These are phyloP conservation scores for Punica granatum DNA, from an alignment of 345 rosid genomes.

Conservation along the genomic window DNA sequence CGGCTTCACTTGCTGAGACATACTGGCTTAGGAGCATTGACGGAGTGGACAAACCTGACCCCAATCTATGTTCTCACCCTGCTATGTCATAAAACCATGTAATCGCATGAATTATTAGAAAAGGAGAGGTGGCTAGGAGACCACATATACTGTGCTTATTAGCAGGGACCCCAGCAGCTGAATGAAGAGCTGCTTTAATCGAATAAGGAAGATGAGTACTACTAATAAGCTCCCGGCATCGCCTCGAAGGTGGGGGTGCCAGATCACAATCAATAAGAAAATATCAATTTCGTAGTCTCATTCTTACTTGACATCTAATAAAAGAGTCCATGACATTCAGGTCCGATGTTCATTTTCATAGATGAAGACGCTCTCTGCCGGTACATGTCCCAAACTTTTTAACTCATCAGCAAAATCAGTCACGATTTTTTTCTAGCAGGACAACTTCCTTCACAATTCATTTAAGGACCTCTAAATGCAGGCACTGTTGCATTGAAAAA, in stretches of 20 bases:
- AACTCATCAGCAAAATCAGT: no score
- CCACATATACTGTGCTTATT: not conserved
- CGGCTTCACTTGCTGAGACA: slow-evolving; percentile 13
- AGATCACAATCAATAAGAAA: not conserved
- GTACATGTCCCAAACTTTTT: no score
- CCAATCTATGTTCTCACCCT: not conserved
- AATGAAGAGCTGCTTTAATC: not conserved
- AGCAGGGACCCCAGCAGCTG: not conserved
- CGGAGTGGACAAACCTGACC: slow-evolving; percentile 5
- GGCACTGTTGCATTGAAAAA: not conserved
- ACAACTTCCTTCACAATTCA: no score
- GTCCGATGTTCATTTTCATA: no score
- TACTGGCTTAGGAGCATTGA: slow-evolving; percentile 13
- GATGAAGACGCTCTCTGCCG: no score
- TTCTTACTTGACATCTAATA: not conserved
- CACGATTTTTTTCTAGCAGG: no score
- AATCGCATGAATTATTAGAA: not conserved
- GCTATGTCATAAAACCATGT: not conserved
- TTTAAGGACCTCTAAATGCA: not conserved
- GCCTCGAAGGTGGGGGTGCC: not conserved
- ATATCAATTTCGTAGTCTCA: not conserved
- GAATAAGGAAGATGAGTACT: not conserved
- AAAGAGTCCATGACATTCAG: no score
- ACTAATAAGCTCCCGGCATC: not conserved
- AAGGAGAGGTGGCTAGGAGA: not conserved